phyloP scores from a whole-genome alignment of 108 stramenopile genomes.

The Bacterosira constricta region DNA sequence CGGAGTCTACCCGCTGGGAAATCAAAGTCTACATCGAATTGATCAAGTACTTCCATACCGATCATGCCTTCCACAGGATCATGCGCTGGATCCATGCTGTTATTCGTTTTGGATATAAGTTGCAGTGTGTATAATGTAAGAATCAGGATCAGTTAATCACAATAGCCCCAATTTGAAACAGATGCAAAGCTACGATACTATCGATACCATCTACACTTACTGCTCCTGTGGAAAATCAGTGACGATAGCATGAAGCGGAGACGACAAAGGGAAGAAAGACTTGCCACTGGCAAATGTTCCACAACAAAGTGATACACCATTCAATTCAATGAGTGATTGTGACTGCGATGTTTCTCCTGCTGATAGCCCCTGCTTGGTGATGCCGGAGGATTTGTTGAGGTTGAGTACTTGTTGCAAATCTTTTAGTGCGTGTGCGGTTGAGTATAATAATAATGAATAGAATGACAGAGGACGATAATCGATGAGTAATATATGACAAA shows the following conservation, averaged over 20 bases:
- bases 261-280: slow-evolving; percentile 37
- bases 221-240: slow-evolving; percentile 84
- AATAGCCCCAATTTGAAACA: too few species aligned
- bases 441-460: too few species aligned
- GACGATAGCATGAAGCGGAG: slow-evolving; percentile 66
- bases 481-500: background rate
- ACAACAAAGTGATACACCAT: slow-evolving; percentile 60
- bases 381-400: slow-evolving; percentile 22
- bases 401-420: slow-evolving; percentile 50
- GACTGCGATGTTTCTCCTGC: slow-evolving; percentile 50
- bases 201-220: background rate
- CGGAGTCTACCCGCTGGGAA: slow-evolving; percentile 67
- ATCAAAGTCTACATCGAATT: slow-evolving; percentile 82
- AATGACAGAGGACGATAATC: background rate
- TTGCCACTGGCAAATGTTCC: slow-evolving; percentile 29
- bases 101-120: too few species aligned
- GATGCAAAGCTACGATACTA: too few species aligned
- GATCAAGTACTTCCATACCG: slow-evolving; percentile 74
- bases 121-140: too few species aligned
- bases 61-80: slow-evolving; percentile 86
- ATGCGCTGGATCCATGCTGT: slow-evolving; percentile 68
- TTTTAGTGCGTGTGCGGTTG: too few species aligned
- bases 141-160: too few species aligned
- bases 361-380: slow-evolving; percentile 52
- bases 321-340: slow-evolving; percentile 53